A percentile compares a stretch with the other conserved stretches of the same genome.
These are phyloP conservation scores for Pestalotiopsis sp. DNA, from an alignment of 2,329 filamentous ascomycete genomes.

Conservation along the genomic window DNA sequence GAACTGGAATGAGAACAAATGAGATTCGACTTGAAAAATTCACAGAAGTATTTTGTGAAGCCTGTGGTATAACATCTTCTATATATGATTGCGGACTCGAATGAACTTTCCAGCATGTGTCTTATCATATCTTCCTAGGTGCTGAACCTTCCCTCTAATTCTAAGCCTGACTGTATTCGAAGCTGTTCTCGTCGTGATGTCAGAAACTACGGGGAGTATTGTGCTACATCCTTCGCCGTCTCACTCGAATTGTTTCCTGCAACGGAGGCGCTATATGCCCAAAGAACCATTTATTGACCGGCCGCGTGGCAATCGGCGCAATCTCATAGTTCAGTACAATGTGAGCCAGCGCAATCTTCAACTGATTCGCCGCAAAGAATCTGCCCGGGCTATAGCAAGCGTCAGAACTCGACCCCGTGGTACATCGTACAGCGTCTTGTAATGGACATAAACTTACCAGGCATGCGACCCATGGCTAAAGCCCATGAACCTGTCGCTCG, in stretches of 20 bases:
- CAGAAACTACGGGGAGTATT: not conserved
- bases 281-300: slow-evolving; percentile 29
- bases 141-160: no score
- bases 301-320: slow-evolving; percentile 28
- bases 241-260: slow-evolving; percentile 24
- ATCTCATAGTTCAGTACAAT: slow-evolving; percentile 39
- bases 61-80: no score
- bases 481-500: slow-evolving; percentile 35
- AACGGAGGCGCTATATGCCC: slow-evolving; percentile 32
- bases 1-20: no score
- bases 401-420: not conserved
- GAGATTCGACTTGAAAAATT: no score
- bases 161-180: no score
- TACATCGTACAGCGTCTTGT: not conserved
- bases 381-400: slow-evolving; percentile 31
- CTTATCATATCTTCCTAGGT: not conserved
- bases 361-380: slow-evolving; percentile 41
- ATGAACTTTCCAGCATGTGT: not conserved
- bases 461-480: slow-evolving; percentile 40
- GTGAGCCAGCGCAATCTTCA: slow-evolving; percentile 38
- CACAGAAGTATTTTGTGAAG: no score
- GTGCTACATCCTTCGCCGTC: slow-evolving; percentile 14
- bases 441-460: slow-evolving; percentile 27
- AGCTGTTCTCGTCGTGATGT: fast-evolving
- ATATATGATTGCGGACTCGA: no score